phyloP scores from a whole-genome alignment of 1,139 yeast genomes.

The Saccharomyces hybrid region DNA sequence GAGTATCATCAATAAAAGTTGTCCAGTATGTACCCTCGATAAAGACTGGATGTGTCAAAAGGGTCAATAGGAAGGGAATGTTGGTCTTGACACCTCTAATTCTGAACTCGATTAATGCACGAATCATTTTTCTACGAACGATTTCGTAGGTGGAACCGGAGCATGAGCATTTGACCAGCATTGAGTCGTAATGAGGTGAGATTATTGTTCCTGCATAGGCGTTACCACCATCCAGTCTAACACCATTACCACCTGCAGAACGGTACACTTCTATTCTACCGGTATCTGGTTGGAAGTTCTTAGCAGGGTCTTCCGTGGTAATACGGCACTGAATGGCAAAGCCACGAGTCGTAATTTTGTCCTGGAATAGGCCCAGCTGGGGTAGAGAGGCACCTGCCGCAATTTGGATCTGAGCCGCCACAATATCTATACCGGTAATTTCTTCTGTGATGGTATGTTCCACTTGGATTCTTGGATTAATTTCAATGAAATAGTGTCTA shows the following conservation, averaged over 20 bases:
- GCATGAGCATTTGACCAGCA: conserved; percentile 95
- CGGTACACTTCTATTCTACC: conserved; percentile 96
- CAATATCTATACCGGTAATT: conserved; percentile 94
- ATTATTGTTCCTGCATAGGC: conserved; percentile 96
- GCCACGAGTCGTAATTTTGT: conserved; percentile 88
- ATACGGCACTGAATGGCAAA: conserved; percentile 98
- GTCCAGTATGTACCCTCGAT: conserved; percentile 91
- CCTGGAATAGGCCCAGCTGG: conserved; percentile 86
- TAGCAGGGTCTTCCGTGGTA: conserved; percentile 95
- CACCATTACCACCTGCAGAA: conserved; percentile 98
- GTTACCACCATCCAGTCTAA: conserved; percentile 95
- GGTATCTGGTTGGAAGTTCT: conserved; percentile 95
- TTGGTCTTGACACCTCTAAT: conserved; percentile 97
- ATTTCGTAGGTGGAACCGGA: conserved; percentile 93
- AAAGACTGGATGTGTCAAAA: conserved; percentile 81
- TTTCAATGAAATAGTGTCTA: conserved; percentile 95
- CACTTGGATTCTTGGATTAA: conserved; percentile 96
- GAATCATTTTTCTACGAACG: conserved; percentile 90
- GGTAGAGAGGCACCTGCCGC: conserved; percentile 95
- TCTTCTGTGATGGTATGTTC: conserved; percentile 98
- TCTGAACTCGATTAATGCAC: conserved; percentile 92
- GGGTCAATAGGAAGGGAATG: conserved; percentile 85
- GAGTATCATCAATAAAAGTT: conserved; percentile 95
- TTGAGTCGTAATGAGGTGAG: conserved; percentile 93
- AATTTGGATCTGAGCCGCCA: conserved; percentile 96